These are phyloP conservation scores for Aspergillus alliaceus DNA, from an alignment of 2,329 filamentous ascomycete genomes.

Conservation along the genomic window DNA sequence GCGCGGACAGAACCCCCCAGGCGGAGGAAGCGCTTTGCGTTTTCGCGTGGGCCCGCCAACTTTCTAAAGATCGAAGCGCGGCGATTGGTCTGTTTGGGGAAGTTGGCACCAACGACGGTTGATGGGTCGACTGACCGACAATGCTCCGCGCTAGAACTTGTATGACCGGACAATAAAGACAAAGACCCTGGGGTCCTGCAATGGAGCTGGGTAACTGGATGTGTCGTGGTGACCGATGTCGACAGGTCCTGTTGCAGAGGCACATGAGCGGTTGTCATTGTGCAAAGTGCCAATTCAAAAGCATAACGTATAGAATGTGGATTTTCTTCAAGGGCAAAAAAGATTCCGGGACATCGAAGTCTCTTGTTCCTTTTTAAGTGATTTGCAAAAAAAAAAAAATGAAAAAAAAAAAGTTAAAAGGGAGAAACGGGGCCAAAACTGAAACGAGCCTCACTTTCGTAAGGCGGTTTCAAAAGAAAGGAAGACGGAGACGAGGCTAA, in stretches of 20 bases:
- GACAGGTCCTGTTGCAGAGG: slow-evolving; percentile 28
- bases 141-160: slow-evolving; percentile 26
- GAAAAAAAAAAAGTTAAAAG: neutral
- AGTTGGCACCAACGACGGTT: slow-evolving; percentile 18
- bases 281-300: slow-evolving; percentile 12
- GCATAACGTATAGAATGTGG: slow-evolving; percentile 15
- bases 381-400: no score
- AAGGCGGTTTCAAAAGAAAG: slow-evolving; percentile 5
- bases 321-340: neutral
- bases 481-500: neutral
- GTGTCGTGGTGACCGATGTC: slow-evolving; percentile 23
- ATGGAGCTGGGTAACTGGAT: slow-evolving; percentile 19
- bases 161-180: slow-evolving; percentile 23
- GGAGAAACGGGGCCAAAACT: neutral
- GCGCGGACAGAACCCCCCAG: slow-evolving; percentile 33
- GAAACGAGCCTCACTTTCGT: neutral
- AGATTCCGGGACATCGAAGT: neutral
- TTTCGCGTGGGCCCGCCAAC: slow-evolving; percentile 47
- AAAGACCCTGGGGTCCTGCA: slow-evolving; percentile 20
- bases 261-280: slow-evolving; percentile 34
- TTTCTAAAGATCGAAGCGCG: slow-evolving; percentile 36
- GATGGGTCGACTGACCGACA: slow-evolving; percentile 20
- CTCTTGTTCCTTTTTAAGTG: neutral
- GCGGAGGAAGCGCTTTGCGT: slow-evolving; percentile 49
- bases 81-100: slow-evolving; percentile 24